These are phyloP conservation scores for Ormosia emarginata DNA, from an alignment of 306 rosid species.

Conservation along the genomic window DNA sequence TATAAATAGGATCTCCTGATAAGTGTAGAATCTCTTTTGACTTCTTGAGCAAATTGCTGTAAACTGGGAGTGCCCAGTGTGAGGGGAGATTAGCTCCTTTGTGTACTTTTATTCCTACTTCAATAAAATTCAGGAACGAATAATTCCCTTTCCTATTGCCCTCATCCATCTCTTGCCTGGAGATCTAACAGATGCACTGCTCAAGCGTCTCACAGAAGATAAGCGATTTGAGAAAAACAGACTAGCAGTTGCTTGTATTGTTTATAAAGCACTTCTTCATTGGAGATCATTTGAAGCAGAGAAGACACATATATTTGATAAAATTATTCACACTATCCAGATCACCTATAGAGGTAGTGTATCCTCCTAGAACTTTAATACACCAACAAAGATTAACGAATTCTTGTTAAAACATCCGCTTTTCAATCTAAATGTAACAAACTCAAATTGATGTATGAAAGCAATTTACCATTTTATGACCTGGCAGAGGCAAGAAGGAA, in stretches of 20 bases:
- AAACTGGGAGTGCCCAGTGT: no score
- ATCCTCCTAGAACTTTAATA: neutral
- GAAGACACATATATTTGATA: conserved; percentile 77
- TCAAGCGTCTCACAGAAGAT: conserved; percentile 74
- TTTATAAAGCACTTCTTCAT: conserved; percentile 77
- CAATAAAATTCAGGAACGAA: no score
- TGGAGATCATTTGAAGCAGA: conserved; percentile 93
- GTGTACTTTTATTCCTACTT: no score
- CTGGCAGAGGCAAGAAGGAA: conserved; percentile 57
- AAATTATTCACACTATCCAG: conserved; percentile 60
- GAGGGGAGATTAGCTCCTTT: no score
- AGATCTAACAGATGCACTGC: no score
- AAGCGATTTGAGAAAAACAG: conserved; percentile 66
- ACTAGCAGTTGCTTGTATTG: conserved; percentile 69
- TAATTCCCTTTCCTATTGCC: no score
- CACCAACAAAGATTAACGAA: neutral
- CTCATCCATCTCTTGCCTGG: no score
- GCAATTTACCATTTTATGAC: conserved; percentile 10
- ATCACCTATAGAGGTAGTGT: conserved; percentile 60
- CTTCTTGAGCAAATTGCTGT: no score
- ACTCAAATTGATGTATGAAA: conserved; percentile 1
- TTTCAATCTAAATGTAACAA: neutral
- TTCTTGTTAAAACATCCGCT: neutral
- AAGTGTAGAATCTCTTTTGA: no score
- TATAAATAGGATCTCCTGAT: no score